Base-by-base conservation (phyloP, 2,329 filamentous ascomycete species). In the Corynespora cassiicola region DNA sequence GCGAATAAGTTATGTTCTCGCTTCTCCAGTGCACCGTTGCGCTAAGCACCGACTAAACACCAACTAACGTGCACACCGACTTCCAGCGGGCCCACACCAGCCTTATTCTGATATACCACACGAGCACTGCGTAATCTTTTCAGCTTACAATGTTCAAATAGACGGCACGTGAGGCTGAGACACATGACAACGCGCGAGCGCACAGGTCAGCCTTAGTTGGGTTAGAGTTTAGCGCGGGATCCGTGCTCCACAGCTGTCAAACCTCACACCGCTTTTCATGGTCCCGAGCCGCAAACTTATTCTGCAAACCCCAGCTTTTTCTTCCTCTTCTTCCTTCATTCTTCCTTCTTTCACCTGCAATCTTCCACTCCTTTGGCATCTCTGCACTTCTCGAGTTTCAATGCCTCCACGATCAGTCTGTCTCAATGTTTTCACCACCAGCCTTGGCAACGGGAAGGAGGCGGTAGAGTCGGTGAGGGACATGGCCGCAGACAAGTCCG, bases 211-310 rank as follows among this genome's bases (percentile, higher is more conserved):
- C 61, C 43, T 59, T 60, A 61, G 50, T 47, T 45, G 51, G 45
- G 45, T 55, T 41, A 38, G 31, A 45, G 48, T 39, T 48, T 62
- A 63, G 59, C 54, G 52, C 39, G 41, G 42, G 52, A 58, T 59
- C 61, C 50, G 61, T 60, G 61, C 60, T 47, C 52, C 50, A 25
- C 42, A 46, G 47, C 42, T 58, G 58, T 61, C 49, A 55, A 48
- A 54, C 56, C 60, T 63, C 61, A 64, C 60, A 66, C 63, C 61
- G 61, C 63, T 64, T 62, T 62, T 66, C 59, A 58, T 36, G 45
- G 53, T 54, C 55, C 44, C 52, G 32, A 45, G 37, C 46, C 43
- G 47, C 47, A 50, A 42, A 45, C 37, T 28, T 48, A 42, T 45
- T 42, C 39, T 56, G 47, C 47, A 41, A 45, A 45, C 35, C 45